Base-by-base conservation (phyloP, 2,329 filamentous ascomycete genomes). In the Microdochium nivale region DNA sequence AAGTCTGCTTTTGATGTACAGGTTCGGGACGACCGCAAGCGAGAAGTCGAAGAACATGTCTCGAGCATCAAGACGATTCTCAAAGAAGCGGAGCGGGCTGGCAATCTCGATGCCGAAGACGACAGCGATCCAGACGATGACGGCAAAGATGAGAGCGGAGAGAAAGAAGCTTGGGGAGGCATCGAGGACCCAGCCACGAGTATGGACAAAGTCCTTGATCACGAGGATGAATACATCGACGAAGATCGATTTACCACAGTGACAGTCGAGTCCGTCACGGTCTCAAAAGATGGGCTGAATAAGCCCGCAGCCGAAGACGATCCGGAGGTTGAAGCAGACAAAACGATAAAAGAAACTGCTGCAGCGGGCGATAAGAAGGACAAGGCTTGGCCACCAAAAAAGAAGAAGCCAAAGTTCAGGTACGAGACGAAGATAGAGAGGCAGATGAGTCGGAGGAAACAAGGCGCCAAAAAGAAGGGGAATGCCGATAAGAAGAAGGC, bases 231-330 rank as follows among this genome's bases (percentile, higher is more conserved):
- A 67, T 99, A 96, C 70, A 81, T 96, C 58, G 94, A 99, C 67
- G 94, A 97, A 67, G 92, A 96, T 67, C 88, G 87, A 65, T 96
- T 90, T 67, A 97, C 94, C 1, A 96, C 90, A 1, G 94, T 99
- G 25, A 96, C 89, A 0, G 84, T 99, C 1, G 92, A 96, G 66
- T 86, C 88, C 11, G 90, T 99, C 59, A 86, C 86, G 56, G 80
- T 95, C 16, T 85, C 87, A 13, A 81, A 82, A 58, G 83, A 90
- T 51, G 88, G 88, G 1, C 71, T 95, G 48, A 76, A 81, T 53
- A 84, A 80, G 59, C 74, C 76, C 2, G 68, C 68, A 3, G 24
- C 46, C 10, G 66, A 72, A 44, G 59, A 71, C 52, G 67, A 62
- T 53, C 64, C 59, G 10, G 63, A 66, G 10, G 67, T 68, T n/a